These are phyloP conservation scores for Ulvella scutata DNA, from an alignment of 139 green algal species.

Conservation along the genomic window DNA sequence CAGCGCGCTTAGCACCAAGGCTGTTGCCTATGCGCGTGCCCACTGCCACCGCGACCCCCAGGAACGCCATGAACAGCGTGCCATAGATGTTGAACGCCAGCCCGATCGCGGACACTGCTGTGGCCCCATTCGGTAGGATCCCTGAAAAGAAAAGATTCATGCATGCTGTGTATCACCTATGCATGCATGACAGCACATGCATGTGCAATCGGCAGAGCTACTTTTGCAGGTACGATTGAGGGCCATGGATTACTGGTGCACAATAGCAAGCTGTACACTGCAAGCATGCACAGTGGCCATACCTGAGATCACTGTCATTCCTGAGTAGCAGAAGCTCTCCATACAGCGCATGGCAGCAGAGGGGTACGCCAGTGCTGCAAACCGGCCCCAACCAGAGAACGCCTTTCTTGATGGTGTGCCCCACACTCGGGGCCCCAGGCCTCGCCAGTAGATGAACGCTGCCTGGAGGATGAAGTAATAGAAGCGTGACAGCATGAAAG, in stretches of 20 bases:
- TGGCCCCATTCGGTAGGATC: conserved; percentile 11
- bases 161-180: no score
- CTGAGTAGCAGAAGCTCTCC: conserved; percentile 16
- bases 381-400: conserved; percentile 8
- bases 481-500: conserved; percentile 9
- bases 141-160: no score
- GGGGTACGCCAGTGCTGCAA: conserved; percentile 12
- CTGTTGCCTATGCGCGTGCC: conserved; percentile 23
- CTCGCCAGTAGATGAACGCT: conserved; percentile 9
- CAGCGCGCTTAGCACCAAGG: conserved; percentile 18
- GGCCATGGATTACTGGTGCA: no score
- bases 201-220: no score
- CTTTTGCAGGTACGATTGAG: no score
- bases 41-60: conserved; percentile 11
- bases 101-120: conserved; percentile 15
- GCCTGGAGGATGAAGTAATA: conserved; percentile 9
- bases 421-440: conserved; percentile 14
- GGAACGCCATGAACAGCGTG: conserved; percentile 22
- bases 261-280: no score
- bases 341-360: conserved; percentile 23
- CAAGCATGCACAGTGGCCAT: no score
- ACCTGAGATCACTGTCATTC: conserved; percentile 20
- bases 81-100: conserved; percentile 23
- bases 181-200: no score
- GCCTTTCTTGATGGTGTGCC: conserved; percentile 7